Conservation (phyloP, 352 stramenopile species). For the Peronospora tabacina region DNA sequence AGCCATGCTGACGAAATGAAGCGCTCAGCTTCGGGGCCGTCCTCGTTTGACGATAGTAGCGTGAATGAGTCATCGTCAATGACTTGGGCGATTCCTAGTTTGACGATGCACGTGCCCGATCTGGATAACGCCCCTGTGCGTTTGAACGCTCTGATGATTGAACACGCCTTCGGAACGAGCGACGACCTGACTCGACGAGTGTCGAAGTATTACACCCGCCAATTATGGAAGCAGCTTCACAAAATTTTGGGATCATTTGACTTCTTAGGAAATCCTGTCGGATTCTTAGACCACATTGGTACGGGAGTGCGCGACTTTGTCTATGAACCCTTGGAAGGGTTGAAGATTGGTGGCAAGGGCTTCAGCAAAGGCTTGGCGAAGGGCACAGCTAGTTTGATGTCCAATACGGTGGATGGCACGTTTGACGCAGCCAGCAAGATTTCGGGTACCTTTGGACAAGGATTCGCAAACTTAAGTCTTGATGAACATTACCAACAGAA, state of each 20-base stretch:
- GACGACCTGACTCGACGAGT: conserved; percentile 72
- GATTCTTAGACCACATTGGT: conserved; percentile 91
- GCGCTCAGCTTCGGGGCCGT: conserved; percentile 20
- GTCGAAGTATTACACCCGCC: conserved; percentile 86
- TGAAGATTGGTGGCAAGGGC: conserved; percentile 82
- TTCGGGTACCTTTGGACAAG: conserved; percentile 82
- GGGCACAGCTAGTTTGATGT: conserved; percentile 79
- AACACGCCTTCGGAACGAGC: conserved; percentile 86
- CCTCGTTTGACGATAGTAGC: conserved; percentile 19
- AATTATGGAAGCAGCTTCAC: conserved; percentile 86
- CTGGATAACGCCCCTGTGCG: conserved; percentile 84
- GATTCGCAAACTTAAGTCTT: conserved; percentile 76
- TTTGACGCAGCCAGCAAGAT: conserved; percentile 86
- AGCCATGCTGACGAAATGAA: conserved; percentile 27
- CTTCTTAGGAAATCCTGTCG: conserved; percentile 83
- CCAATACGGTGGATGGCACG: conserved; percentile 81
- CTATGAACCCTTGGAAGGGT: conserved; percentile 91
- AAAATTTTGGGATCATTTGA: conserved; percentile 86
- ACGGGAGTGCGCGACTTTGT: conserved; percentile 94
- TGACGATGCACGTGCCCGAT: conserved; percentile 84
- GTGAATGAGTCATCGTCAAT: conserved; percentile 42
- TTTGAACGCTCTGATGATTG: conserved; percentile 82
- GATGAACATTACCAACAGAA: conserved; percentile 86
- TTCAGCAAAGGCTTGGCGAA: conserved; percentile 84
- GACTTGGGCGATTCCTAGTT: conserved; percentile 77